Evolutionary conservation across 202 grass and related monocot genomes (phyloP), one percentile per base, ranked within the genome.

Genomic region (Carex arenaria): DNA sequence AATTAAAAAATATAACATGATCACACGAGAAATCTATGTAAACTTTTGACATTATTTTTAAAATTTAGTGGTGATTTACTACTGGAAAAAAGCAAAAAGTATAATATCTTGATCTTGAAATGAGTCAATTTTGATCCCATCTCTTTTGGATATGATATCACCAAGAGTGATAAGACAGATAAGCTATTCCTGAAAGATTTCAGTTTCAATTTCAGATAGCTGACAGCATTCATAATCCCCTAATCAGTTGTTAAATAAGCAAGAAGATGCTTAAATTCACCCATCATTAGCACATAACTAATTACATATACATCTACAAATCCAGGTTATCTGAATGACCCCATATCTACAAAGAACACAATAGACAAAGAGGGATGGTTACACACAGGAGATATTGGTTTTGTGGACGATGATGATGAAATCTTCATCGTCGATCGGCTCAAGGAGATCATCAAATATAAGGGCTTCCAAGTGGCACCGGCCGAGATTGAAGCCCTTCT

Each of bases 361-460:
- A 95, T 98, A 36, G 96, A 98, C 81, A 90, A 89, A 76, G 91
- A 93, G 1, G 89, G 96, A 62, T 98, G 96, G 96, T 59, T 98
- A 67, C 96, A 95, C 79, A 98, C 95, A 3, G 95, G 95, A 53
- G 95, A 98, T 43, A 92, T 98, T 17, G 95, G 95, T 68, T 90
- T 83, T 69, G 93, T 98, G 6, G 96, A 98, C 1, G 88, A 95
- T 2, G 83, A 95, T 0, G 93, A 98, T 1, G 93, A 98, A 65
- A 95, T 98, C 67, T 98, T 98, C 79, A 98, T 98, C 4, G 96
- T 98, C 1, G 96, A 98, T 56, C 89, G 96, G 83, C 91, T 98
- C 10, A 98, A 98, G 78, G 96, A 98, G 83, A 93, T 98, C 71
- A 98, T 98, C 68, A 98, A 98, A 76, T 95, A 93, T 73, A 98